Conservation (phyloP, 1,139 yeast genomes). For the Candida frijolesensis region DNA sequence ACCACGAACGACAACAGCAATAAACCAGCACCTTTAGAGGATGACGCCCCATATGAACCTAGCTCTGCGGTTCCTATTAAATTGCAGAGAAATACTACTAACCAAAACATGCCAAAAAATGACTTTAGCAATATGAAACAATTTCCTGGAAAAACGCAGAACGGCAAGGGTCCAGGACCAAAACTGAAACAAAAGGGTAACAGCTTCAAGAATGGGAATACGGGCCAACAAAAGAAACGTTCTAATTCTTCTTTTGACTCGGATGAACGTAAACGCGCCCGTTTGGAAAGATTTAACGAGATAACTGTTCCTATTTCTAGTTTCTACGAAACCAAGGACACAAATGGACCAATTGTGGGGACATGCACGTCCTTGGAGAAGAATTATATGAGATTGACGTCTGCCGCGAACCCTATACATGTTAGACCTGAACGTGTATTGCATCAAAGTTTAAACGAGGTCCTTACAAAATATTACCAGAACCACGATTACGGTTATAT, state of each 20-base stretch:
- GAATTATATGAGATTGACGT: constrained; percentile 77
- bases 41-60: neutral
- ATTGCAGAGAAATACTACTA: constrained; percentile 1
- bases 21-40: neutral
- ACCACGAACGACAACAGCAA: neutral
- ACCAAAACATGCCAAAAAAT: constrained; percentile 2
- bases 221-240: neutral
- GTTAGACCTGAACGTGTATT: constrained; percentile 76
- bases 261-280: constrained; percentile 40
- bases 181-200: neutral
- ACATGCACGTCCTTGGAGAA: constrained; percentile 69
- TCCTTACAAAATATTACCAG: constrained; percentile 54
- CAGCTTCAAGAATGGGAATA: neutral
- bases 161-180: neutral
- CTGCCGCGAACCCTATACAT: constrained; percentile 83
- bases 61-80: neutral
- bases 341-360: constrained; percentile 53
- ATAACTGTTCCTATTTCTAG: constrained; percentile 6
- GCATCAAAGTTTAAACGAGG: constrained; percentile 55
- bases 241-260: constrained; percentile 30
- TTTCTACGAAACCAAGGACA: neutral
- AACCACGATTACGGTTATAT: constrained; percentile 68
- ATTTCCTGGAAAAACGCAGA: neutral
- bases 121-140: neutral
- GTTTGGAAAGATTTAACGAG: constrained; percentile 52